These are phyloP conservation scores for Phytopythium cucurbitacearum DNA, from an alignment of 352 stramenopile species.

Conservation along the genomic window DNA sequence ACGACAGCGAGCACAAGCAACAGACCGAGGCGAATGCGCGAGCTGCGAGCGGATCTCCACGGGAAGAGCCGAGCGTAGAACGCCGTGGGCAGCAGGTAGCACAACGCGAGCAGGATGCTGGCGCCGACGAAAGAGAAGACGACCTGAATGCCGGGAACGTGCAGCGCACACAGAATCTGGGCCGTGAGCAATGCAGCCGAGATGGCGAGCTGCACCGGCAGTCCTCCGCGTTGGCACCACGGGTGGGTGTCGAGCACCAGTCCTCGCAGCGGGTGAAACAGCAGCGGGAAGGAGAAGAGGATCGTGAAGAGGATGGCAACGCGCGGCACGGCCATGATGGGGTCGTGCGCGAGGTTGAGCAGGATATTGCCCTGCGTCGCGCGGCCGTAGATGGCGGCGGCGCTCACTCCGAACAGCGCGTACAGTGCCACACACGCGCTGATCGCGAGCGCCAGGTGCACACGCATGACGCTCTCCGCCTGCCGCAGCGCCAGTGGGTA, in stretches of 20 bases:
- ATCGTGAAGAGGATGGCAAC: conserved; percentile 69
- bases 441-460: conserved; percentile 39
- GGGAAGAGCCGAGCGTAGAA: conserved; percentile 50
- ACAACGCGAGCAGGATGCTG: conserved; percentile 67
- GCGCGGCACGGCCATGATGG: conserved; percentile 65
- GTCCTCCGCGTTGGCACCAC: conserved; percentile 5
- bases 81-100: conserved; percentile 62
- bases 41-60: conserved; percentile 26
- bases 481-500: conserved; percentile 17
- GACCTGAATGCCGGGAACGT: conserved; percentile 55
- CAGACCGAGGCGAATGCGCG: conserved; percentile 20
- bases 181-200: conserved; percentile 38
- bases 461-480: conserved; percentile 32
- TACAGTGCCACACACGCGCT: conserved; percentile 52
- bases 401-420: conserved; percentile 55
- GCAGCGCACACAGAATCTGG: conserved; percentile 46
- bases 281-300: conserved; percentile 66
- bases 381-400: conserved; percentile 52
- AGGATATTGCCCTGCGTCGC: conserved; percentile 71
- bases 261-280: conserved; percentile 66
- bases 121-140: conserved; percentile 77
- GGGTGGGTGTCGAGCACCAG: conserved; percentile 39
- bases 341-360: conserved; percentile 68
- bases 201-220: conserved; percentile 23
- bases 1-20: conserved; percentile 27